A percentile compares a stretch with the other conserved stretches of the same genome.
Conservation (phyloP, 2,329 filamentous ascomycete species). For the Pseudogymnoascus sp. region DNA sequence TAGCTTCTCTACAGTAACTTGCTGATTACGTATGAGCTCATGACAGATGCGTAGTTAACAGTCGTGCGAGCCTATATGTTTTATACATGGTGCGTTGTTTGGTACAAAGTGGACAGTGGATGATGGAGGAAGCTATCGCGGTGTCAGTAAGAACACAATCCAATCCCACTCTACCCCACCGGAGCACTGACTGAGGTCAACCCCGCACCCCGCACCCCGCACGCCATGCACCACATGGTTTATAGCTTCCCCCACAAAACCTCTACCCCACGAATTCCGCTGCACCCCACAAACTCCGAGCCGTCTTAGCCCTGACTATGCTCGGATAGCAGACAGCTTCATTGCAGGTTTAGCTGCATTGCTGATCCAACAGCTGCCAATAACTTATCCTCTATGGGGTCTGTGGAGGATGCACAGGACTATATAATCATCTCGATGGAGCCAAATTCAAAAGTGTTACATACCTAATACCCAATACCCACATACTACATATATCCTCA, state of each 20-base stretch:
- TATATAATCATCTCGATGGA: slow-evolving; percentile 17
- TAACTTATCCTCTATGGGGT: background rate
- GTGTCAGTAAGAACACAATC: background rate
- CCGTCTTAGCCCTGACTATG: background rate
- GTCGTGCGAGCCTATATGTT: background rate
- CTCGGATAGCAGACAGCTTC: background rate
- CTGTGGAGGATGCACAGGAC: slow-evolving; percentile 5
- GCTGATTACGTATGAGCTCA: background rate
- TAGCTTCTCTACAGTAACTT: background rate
- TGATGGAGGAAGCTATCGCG: background rate
- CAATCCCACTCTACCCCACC: background rate
- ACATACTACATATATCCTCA: background rate
- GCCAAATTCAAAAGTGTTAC: background rate
- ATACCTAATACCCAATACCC: background rate
- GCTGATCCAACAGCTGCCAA: background rate
- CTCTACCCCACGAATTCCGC: background rate
- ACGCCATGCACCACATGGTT: background rate
- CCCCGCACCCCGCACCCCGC: background rate
- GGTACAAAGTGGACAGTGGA: background rate
- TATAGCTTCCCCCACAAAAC: background rate
- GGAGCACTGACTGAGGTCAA: background rate
- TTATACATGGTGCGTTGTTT: background rate
- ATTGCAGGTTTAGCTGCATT: background rate
- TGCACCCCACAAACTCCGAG: background rate
- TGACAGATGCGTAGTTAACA: background rate